A percentile compares a stretch with the other conserved stretches of the same genome.
Evolutionary conservation across 1,139 yeast species (phyloP).

Genomic region (Yamadazyma siamensis): DNA sequence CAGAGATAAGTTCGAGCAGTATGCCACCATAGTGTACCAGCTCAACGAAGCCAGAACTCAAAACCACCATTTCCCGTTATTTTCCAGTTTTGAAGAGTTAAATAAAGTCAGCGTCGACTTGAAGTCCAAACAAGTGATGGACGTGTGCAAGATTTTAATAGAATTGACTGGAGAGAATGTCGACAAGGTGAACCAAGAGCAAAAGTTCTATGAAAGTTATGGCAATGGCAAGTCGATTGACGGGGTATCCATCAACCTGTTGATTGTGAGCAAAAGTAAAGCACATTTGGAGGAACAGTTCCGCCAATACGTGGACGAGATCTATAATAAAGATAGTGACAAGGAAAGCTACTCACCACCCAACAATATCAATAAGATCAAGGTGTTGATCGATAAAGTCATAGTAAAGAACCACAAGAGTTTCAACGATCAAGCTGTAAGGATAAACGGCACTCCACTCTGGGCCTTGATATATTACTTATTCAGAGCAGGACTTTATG

Average conservation of each 20-base stretch:
- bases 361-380: conserved; percentile 66
- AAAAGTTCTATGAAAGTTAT: conserved; percentile 40
- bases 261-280: conserved; percentile 56
- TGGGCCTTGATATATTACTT: conserved; percentile 91
- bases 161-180: conserved; percentile 37
- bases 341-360: conserved; percentile 54
- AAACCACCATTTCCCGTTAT: conserved; percentile 46
- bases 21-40: conserved; percentile 68
- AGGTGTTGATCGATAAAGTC: conserved; percentile 60
- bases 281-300: conserved; percentile 72
- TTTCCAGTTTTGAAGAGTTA: conserved; percentile 52
- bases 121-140: conserved; percentile 61
- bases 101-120: conserved; percentile 49
- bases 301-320: conserved; percentile 65
- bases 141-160: conserved; percentile 59
- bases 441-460: conserved; percentile 77
- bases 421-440: conserved; percentile 31
- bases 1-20: conserved; percentile 64
- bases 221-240: conserved; percentile 18
- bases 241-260: conserved; percentile 36
- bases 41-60: conserved; percentile 68
- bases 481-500: conserved; percentile 74
- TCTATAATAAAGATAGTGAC: conserved; percentile 60
- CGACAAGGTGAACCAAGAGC: conserved; percentile 39
- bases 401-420: conserved; percentile 35